phyloP scores from a whole-genome alignment of 345 rosid genomes.

The Eucalyptus coolabah region DNA sequence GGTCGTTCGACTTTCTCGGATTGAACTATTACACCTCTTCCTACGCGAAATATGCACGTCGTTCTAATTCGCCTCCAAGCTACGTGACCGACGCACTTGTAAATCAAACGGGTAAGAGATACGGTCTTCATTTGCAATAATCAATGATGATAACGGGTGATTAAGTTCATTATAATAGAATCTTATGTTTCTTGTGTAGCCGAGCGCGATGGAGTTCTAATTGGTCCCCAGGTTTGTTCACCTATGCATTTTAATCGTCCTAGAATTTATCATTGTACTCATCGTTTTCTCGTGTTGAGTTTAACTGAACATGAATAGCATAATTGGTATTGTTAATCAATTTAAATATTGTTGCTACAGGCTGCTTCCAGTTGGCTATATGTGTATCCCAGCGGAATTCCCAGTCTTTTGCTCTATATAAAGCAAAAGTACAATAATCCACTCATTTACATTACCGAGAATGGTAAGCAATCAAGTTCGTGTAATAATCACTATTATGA shows the following conservation, averaged over 20 bases:
- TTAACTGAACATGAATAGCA: neutral
- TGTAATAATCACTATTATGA: neutral
- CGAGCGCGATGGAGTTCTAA: constrained; percentile 6
- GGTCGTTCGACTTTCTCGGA: constrained; percentile 24
- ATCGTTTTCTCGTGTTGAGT: neutral
- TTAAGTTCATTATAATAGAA: neutral
- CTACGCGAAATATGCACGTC: neutral
- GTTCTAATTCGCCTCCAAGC: neutral
- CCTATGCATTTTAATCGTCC: neutral
- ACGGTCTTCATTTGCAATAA: neutral
- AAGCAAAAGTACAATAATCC: neutral
- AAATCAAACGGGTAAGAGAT: constrained; percentile 1
- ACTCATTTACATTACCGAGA: neutral
- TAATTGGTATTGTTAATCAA: neutral
- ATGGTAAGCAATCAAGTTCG: neutral
- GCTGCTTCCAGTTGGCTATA: constrained; percentile 1
- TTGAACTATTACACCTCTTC: constrained; percentile 24
- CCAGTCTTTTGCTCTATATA: neutral
- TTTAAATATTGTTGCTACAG: neutral
- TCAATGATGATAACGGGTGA: neutral
- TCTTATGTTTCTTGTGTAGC: neutral
- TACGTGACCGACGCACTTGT: constrained; percentile 4
- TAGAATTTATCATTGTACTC: neutral
- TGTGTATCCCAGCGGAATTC: neutral
- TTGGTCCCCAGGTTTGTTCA: constrained; percentile 1